Evolutionary conservation across 1,139 yeast species (phyloP), one percentile per base, ranked within the genome.

Genomic region (Blastobotrys capitulatus): DNA sequence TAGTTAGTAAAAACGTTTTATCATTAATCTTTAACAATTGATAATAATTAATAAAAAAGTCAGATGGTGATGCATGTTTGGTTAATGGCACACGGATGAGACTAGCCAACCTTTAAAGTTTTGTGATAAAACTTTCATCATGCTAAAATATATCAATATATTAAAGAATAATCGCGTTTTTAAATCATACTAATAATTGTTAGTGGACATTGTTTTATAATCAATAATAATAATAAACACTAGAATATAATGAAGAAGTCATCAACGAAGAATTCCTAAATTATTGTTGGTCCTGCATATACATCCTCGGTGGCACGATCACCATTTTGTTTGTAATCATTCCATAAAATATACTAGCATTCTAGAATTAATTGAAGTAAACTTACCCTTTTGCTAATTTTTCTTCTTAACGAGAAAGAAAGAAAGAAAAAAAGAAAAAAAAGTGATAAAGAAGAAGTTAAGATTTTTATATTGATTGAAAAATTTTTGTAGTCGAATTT

Each of bases 51-150:
- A 26, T 42, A 38, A 41, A 40, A 29, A 48, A 50, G 37, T 84
- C 92, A 84, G 92, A 82, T 84, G 94, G 94, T 84, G 92, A 83
- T 84, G 94, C 94, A 84, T 84, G 92, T 64, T 79, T 68, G 72
- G 76, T 76, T 80, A 69, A 26, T n/a, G 77, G 84, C 73, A 69
- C 74, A 72, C 68, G 64, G 61, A 63, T 16, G 41, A 58, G 68
- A 82, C 87, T 22, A 22, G 77, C 86, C 81, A 76, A 80, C 67
- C 69, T 61, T 63, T 63, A 15, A 59, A 61, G 63, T 66, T 68
- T 68, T 46, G 44, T 39, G 44, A 68, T n/a, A 51, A 44, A 49
- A 36, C 44, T 48, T 51, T 50, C 47, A 44, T 46, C 48, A 46
- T 46, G 34, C 38, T 42, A 38, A 38, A n/a, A 27, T 26, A 10